Evolutionary conservation across 176 grass and related monocot genomes (phyloP), one percentile per base, ranked within the genome.

Genomic region (Elaeis guineensis): DNA sequence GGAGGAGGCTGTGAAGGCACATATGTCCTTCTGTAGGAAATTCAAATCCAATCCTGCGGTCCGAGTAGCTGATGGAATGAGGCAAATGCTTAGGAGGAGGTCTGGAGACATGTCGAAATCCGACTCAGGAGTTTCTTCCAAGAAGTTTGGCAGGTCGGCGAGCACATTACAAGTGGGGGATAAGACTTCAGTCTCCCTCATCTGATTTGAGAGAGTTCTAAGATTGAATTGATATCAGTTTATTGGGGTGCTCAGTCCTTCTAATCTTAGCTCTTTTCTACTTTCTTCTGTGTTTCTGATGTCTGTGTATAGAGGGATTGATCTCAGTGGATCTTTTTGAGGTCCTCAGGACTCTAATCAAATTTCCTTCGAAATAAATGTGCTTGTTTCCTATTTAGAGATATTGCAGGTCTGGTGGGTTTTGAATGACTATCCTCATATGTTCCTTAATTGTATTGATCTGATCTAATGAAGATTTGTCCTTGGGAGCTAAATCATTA

Each of bases 1-100:
- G 32, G 81, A 91, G 62, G 93, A 91, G 52, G 87, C 93, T 17
- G 71, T 98, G 64, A 77, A 70, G 63, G 81, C 84, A 16, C 93
- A 89, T 74, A 98, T 89, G 84, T 82, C 84, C 0, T 98, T 98
- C 78, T 98, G 93, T 72, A 79, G 63, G 28, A 85, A 72, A 76
- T 81, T 75, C 49, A 83, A 75, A 72, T 76, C 69, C 1, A 98
- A 91, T 64, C 93, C 93, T 0, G 81, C 84, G 0, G 70, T 91
- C 21, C 55, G 73, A 19, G 92, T 97, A 18, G 78, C 92, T 0
- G 87, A 97, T 16, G 92, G 78, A 54, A 80, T 97, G 78, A 80
- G 78, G 19, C 83, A 83, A 70, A 97, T 97, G 83, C 73, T 97
- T 57, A 82, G 87, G 52, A 68, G 93, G 61, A 72, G 84, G 30